Conservation (phyloP, 257 asterid species). For the Solanum etuberosum region DNA sequence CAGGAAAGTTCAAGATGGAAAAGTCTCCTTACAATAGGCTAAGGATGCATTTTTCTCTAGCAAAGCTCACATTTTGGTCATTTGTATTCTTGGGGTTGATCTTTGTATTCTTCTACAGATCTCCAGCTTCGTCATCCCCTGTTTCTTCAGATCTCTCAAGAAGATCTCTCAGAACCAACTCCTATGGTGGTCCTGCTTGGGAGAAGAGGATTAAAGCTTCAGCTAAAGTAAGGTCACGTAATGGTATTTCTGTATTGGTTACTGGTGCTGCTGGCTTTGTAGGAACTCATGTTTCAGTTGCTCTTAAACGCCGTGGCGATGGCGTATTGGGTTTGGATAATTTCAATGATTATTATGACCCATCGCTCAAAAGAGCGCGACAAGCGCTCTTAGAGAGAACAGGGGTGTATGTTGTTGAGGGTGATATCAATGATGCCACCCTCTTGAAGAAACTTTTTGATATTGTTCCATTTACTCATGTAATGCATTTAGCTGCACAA, state of each 20-base stretch:
- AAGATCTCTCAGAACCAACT: constrained; percentile 70
- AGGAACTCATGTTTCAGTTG: constrained; percentile 84
- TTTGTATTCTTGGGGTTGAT: constrained; percentile 71
- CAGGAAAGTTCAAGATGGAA: constrained; percentile 97
- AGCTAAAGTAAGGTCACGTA: constrained; percentile 69
- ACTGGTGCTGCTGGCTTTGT: constrained; percentile 98
- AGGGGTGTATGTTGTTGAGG: constrained; percentile 93
- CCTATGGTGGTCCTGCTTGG: constrained; percentile 46
- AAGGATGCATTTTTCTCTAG: constrained; percentile 61
- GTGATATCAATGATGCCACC: constrained; percentile 64
- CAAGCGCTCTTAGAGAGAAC: constrained; percentile 63
- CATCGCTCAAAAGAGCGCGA: constrained; percentile 65
- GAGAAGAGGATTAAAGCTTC: constrained; percentile 67
- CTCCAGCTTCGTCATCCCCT: constrained; percentile 49
- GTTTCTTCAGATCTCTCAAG: constrained; percentile 66
- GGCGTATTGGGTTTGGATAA: constrained; percentile 82
- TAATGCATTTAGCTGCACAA: constrained; percentile 97
- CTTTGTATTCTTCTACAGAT: constrained; percentile 65
- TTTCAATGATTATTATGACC: constrained; percentile 80
- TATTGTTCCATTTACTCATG: constrained; percentile 77
- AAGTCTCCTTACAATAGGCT: constrained; percentile 63
- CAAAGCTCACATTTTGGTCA: constrained; percentile 91
- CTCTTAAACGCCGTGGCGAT: constrained; percentile 93
- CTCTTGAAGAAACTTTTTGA: constrained; percentile 69
- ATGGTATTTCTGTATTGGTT: constrained; percentile 82